Conservation (phyloP, 2,329 filamentous ascomycete species). For the Esteya vermicola region DNA sequence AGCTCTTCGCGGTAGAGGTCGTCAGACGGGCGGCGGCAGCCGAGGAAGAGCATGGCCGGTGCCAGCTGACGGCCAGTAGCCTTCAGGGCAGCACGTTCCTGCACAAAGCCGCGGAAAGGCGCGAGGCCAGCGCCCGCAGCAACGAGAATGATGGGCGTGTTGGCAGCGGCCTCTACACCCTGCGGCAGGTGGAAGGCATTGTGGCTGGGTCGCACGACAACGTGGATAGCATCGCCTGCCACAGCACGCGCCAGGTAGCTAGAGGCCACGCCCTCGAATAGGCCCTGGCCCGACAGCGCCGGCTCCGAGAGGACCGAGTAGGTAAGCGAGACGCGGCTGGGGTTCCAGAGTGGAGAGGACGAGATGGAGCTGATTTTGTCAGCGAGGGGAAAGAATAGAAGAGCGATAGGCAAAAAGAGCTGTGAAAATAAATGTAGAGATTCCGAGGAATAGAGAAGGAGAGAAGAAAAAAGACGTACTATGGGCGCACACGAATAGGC, state of each 20-base stretch:
- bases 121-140: conserved; percentile 42
- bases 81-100: conserved; percentile 42
- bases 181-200: conserved; percentile 33
- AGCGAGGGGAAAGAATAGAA: conserved; percentile 2
- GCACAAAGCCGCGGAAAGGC: conserved; percentile 48
- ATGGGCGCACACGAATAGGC: conserved; percentile 65
- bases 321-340: conserved; percentile 46
- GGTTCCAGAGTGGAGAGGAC: conserved; percentile 51
- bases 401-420: background rate
- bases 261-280: conserved; percentile 45
- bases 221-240: conserved; percentile 26
- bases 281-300: conserved; percentile 32
- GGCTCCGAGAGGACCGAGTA: conserved; percentile 50
- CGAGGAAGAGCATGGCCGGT: conserved; percentile 50
- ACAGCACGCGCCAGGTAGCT: conserved; percentile 40
- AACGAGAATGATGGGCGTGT: conserved; percentile 35
- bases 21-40: conserved; percentile 43
- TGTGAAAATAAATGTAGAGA: background rate
- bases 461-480: conserved; percentile 19
- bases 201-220: conserved; percentile 33
- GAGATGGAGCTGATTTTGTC: conserved; percentile 48
- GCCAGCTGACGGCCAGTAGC: conserved; percentile 37
- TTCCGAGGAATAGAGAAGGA: background rate
- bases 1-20: conserved; percentile 47
- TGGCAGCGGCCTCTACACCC: conserved; percentile 26